Evolutionary conservation across 805 yeast genomes (phyloP).

Genomic region (Kazachstania viticola): DNA sequence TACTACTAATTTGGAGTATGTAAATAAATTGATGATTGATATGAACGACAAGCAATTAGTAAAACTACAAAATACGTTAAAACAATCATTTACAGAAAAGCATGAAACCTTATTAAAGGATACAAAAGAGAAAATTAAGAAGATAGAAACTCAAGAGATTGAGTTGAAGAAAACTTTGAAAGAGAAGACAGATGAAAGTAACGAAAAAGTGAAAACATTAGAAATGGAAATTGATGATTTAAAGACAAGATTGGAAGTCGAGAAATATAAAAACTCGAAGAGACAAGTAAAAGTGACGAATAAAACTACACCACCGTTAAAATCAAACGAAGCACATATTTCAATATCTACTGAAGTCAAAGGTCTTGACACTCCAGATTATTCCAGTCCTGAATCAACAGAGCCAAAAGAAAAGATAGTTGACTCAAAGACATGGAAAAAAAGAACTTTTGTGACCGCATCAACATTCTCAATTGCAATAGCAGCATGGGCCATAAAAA

Average conservation of each 20-base stretch:
- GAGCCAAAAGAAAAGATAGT: background rate
- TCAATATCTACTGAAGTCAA: too few relatives aligned
- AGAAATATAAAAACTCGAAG: conserved; percentile 21
- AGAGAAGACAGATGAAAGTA: conserved; percentile 5
- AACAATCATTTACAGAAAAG: conserved; percentile 18
- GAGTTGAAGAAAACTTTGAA: conserved; percentile 7
- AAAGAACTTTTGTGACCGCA: too few relatives aligned
- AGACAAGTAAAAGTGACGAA: too few relatives aligned
- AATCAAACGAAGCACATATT: too few relatives aligned
- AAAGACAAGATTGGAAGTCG: conserved; percentile 25
- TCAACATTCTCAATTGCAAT: too few relatives aligned
- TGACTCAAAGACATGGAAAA: too few relatives aligned
- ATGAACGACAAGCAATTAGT: conserved; percentile 21
- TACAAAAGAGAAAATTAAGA: conserved; percentile 12
- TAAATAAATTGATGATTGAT: conserved; percentile 23
- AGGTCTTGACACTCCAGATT: too few relatives aligned
- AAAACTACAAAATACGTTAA: conserved; percentile 20
- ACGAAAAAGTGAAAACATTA: conserved; percentile 11
- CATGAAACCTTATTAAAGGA: conserved; percentile 15
- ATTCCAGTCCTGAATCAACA: too few relatives aligned
- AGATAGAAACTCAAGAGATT: conserved; percentile 9
- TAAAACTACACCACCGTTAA: too few relatives aligned
- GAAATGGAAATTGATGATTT: conserved; percentile 23
- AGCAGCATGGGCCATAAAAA: too few relatives aligned
- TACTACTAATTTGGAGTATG: conserved; percentile 23